Percentiles rank a stretch among this genome's conserved stretches.
Evolutionary conservation across 2,329 filamentous ascomycete species (phyloP).

Genomic region (Fusarium fracticaudum): DNA sequence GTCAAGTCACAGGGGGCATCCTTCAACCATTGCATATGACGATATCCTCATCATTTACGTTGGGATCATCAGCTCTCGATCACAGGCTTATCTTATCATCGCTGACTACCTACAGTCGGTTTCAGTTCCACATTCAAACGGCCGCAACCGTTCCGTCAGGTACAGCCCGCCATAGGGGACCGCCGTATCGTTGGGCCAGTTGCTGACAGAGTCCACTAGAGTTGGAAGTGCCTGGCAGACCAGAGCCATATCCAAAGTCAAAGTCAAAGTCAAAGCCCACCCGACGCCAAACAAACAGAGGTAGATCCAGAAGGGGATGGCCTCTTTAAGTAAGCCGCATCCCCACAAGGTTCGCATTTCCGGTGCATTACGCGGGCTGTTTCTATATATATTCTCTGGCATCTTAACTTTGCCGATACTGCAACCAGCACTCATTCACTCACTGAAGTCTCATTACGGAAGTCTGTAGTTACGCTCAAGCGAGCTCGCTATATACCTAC

Average conservation of each 20-base stretch:
- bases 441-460: not conserved
- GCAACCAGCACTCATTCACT: not conserved
- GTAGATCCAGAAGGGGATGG: conserved; percentile 33
- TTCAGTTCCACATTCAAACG: not conserved
- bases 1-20: not conserved
- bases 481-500: conserved; percentile 8
- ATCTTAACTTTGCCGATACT: conserved; percentile 2
- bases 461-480: conserved; percentile 20
- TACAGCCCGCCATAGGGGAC: conserved; percentile 22
- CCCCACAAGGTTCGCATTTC: conserved; percentile 23
- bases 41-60: conserved; percentile 19
- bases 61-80: not conserved
- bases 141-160: not conserved
- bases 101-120: not conserved
- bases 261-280: not conserved
- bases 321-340: conserved; percentile 45
- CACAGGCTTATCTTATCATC: not conserved
- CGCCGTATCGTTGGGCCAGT: conserved; percentile 18
- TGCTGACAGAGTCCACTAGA: conserved; percentile 32
- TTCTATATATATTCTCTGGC: not conserved
- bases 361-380: conserved; percentile 29
- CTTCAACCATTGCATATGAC: not conserved
- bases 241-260: not conserved
- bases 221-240: conserved; percentile 31
- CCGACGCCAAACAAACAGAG: not conserved